Evolutionary conservation across 2,329 filamentous ascomycete species (phyloP), one percentile per base, ranked within the genome.

Genomic region (Coleophoma crateriformis): DNA sequence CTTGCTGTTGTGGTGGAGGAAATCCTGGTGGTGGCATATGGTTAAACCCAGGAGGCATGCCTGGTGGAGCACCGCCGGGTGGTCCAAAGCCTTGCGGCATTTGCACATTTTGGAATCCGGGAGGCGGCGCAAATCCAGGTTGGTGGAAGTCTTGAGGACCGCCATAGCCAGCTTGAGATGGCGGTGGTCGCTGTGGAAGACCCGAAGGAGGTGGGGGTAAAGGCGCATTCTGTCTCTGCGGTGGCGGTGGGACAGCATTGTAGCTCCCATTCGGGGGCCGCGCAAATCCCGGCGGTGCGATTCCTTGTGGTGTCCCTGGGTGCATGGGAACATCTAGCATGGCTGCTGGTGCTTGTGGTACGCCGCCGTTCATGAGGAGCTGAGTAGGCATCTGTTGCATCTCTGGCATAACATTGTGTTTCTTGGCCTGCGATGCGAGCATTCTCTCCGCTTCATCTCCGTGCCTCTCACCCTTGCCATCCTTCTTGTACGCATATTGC

Each of bases 401-500:
- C 57, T 90, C 86, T 34, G 90, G 87, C 47, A 90, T 82, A 53
- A 99, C 88, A 62, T 96, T 96, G 68, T 96, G 89, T 66, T 91
- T 92, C 71, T 92, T 92, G 50, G 91, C 94, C 70, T 96, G 88
- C 27, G 87, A 85, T 32, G 94, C 94, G 43, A 99, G 81, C 74
- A 90, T 87, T 63, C 94, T 79, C 71, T 99, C 94, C 32, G 94
- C 94, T 60, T 90, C 81, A 67, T 99, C 94, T 61, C 94, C 94
- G 66, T 99, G 94, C 51, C 94, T 79, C 72, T 97, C 92, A 60
- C 92, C 92, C 72, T 96, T 96, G 59, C 94, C 94, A 64, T 99
- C 94, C 71, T 97, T 97, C 78, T 99, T 99, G 79, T 96, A 97
- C 37, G 94, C 94, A 68, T 97, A 99, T 70, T 97, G 92, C 41